phyloP scores from a whole-genome alignment of 306 rosid species.

The Citrullus amarus region DNA sequence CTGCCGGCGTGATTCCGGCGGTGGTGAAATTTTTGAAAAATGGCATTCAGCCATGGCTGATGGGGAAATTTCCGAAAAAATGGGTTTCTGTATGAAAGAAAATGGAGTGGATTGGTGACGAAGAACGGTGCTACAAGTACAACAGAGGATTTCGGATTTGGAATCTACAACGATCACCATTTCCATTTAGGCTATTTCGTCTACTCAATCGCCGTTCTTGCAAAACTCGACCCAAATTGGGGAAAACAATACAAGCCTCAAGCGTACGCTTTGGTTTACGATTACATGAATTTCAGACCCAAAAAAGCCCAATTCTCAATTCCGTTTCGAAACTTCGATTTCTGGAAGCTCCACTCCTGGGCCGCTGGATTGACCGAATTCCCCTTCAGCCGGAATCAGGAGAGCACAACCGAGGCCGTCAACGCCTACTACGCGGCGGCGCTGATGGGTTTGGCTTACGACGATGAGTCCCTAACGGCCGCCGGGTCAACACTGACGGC shows the following conservation, averaged over 20 bases:
- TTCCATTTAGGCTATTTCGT: constrained; percentile 73
- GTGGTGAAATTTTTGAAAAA: constrained; percentile 42
- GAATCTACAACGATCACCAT: constrained; percentile 78
- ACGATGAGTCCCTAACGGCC: constrained; percentile 37
- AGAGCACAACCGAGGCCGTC: constrained; percentile 77
- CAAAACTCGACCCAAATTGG: constrained; percentile 63
- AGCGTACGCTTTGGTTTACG: constrained; percentile 59
- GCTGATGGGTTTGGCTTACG: constrained; percentile 62
- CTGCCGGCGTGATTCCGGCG: constrained; percentile 35
- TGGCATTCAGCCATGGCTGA: constrained; percentile 71
- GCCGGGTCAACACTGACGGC: constrained; percentile 47
- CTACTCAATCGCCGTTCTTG: constrained; percentile 69
- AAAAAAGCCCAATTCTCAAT: constrained; percentile 31
- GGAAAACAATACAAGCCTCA: constrained; percentile 47
- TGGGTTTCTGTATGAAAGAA: constrained; percentile 56
- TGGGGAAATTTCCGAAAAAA: constrained; percentile 61
- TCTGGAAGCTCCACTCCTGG: constrained; percentile 71
- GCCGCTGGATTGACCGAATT: constrained; percentile 76
- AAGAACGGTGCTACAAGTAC: constrained; percentile 43
- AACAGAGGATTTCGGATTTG: constrained; percentile 70
- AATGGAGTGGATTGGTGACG: constrained; percentile 77
- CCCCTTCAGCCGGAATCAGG: constrained; percentile 73
- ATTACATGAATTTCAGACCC: constrained; percentile 43
- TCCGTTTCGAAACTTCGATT: constrained; percentile 61
- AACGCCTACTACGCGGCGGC: constrained; percentile 77